phyloP scores from a whole-genome alignment of 108 stramenopile genomes.

The Skeletonema tropicum region DNA sequence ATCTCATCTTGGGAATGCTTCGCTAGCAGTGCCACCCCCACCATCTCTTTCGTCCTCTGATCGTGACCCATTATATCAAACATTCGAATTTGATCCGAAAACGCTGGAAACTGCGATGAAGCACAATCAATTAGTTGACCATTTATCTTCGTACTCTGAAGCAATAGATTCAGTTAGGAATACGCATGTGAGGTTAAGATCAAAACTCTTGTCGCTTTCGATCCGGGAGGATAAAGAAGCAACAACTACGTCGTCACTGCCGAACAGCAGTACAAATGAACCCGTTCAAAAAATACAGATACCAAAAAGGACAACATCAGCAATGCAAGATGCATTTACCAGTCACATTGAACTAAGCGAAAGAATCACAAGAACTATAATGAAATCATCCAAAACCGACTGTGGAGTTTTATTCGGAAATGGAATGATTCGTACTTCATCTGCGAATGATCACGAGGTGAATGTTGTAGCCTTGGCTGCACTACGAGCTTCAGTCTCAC shows the following conservation, averaged over 20 bases:
- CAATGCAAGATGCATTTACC: conserved; percentile 18
- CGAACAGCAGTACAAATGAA: not conserved
- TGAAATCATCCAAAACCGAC: conserved; percentile 25
- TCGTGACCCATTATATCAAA: not conserved
- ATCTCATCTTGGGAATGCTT: conserved; percentile 31
- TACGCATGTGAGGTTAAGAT: conserved; percentile 34
- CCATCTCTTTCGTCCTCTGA: not conserved
- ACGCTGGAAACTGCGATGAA: conserved; percentile 7
- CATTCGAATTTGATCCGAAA: not conserved
- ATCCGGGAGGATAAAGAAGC: not conserved
- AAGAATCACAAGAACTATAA: conserved; percentile 41
- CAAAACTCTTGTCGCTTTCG: conserved; percentile 10
- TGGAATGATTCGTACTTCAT: conserved; percentile 37
- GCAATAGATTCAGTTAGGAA: conserved; percentile 42
- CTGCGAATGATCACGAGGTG: conserved; percentile 34
- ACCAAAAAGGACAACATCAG: conserved; percentile 13
- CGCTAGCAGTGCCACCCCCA: not conserved
- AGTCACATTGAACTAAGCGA: conserved; percentile 43
- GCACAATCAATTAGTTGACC: conserved; percentile 9
- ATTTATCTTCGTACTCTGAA: conserved; percentile 15
- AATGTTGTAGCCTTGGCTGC: conserved; percentile 48
- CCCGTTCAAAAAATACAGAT: not conserved
- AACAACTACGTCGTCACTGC: not conserved
- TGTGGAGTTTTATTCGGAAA: conserved; percentile 41
- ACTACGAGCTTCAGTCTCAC: conserved; percentile 46